Evolutionary conservation across 805 yeast species (phyloP).

Genomic region (Ogataea ganodermae): DNA sequence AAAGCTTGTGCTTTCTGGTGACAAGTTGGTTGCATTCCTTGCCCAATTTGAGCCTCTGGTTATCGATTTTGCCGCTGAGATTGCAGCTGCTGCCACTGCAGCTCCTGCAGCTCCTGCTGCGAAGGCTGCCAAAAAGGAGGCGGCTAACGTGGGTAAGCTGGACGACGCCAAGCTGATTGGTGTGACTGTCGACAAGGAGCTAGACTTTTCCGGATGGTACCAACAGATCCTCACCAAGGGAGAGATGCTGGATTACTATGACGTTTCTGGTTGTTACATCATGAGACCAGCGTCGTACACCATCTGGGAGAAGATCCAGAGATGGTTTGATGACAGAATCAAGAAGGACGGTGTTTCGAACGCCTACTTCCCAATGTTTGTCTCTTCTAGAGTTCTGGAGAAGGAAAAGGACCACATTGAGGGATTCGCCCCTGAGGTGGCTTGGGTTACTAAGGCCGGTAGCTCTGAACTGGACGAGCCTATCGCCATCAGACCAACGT

Average conservation of each 20-base stretch:
- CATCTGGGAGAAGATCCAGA: constrained; percentile 93
- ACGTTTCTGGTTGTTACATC: constrained; percentile 98
- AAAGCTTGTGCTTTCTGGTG: constrained; percentile 52
- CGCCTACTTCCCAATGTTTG: constrained; percentile 98
- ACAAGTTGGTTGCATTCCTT: constrained; percentile 48
- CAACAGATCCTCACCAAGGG: constrained; percentile 95
- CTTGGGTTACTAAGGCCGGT: constrained; percentile 99
- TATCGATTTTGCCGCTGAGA: constrained; percentile 56
- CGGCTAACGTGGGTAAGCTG: constrained; percentile 47
- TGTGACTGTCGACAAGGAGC: constrained; percentile 89
- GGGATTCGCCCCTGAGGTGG: constrained; percentile 99
- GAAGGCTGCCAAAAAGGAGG: constrained; percentile 29
- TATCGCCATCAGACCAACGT: constrained; percentile 98
- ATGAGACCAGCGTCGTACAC: constrained; percentile 93
- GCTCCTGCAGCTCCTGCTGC: constrained; percentile 33
- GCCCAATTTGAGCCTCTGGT: constrained; percentile 50
- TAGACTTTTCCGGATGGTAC: constrained; percentile 97
- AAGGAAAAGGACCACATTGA: constrained; percentile 98
- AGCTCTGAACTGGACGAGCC: constrained; percentile 93
- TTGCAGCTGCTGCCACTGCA: constrained; percentile 44
- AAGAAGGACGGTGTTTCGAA: constrained; percentile 89
- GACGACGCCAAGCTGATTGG: constrained; percentile 92
- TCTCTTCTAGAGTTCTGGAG: constrained; percentile 87
- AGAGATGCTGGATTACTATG: constrained; percentile 98
- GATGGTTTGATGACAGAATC: constrained; percentile 78